Base-by-base conservation (phyloP, 257 asterid genomes). In the Nicotiana sylvestris region DNA sequence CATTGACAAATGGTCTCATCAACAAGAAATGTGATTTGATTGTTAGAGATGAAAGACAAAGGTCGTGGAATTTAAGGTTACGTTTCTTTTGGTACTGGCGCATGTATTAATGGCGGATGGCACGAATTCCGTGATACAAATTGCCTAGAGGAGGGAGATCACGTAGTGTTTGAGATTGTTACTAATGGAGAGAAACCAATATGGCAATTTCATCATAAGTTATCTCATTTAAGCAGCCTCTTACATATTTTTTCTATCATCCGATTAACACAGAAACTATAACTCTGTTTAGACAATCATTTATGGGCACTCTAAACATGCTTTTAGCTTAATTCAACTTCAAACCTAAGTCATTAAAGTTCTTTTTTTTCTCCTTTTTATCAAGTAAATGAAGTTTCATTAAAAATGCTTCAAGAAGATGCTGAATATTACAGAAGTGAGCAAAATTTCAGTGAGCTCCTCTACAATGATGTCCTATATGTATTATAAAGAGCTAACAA, bases 61-160 rank as follows among this genome's bases (percentile, higher is more conserved):
- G 80, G 80, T 37, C n/a, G 9, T 83, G 86, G 86, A 9, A 6
- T 43, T 43, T 70, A 5, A 69, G 57, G 77, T 39, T 69, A 69
- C 12, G 77, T 37, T 39, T 21, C 5, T 39, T 69, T 39, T 69
- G 58, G 78, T 5, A 69, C 57, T 39, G 16, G 57, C 11, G 78
- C n/a, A 21, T 70, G 78, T 21, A 70, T 70, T 5, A 70, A 21
- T 11, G 78, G 58, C 11, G 58, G 78, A 21, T 70, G 78, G 58
- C 33, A 5, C 11, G 58, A 43, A 5, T 69, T 69, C 30, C 57
- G 78, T 21, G 33, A 39, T 70, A 0, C 78, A 39, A 70, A 70
- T 11, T 21, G 78, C 58, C 4, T 70, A 21, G 21, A 43, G 78
- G 32, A 39, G 17, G 78, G 78, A n/a, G 57, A 69, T 69, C 18